Evolutionary conservation across 129 eudicot species (phyloP), one percentile per base, ranked within the genome.

Genomic region (Helichrysum umbraculigerum): DNA sequence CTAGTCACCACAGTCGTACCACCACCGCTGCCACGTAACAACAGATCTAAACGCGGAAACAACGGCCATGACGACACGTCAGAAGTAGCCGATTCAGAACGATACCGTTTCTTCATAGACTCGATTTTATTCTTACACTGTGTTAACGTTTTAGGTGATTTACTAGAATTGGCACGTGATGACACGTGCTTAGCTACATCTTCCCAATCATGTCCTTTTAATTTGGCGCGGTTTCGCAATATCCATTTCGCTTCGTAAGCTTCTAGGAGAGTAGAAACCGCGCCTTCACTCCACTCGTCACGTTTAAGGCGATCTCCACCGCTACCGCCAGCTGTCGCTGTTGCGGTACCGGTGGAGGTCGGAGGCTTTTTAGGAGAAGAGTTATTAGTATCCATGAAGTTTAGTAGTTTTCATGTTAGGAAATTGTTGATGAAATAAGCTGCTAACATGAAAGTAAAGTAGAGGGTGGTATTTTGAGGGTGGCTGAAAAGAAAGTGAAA

Each of bases 281-380:
- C 98, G 1, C 98, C 98, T 85, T 93, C 98, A 35, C 98, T 93
- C 98, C 98, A 93, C 47, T 93, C 98, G 20, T 93, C 98, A 75
- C 98, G 78, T 72, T 90, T 93, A 66, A 88, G 17, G 25, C 98
- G 68, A 68, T 92, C 98, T 20, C 85, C 79, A 0, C 59, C 50
- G 7, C 75, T 63, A 5, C 82, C 19, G 66, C 50, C 68, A 1
- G 62, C 37, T 6, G 56, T 47, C 1, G 11, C 1, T 0, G 66
- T 12, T 22, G 51, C 0, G 1, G 28, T 32, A 11, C 14, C n/a
- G 19, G 57, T 42, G 56, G 35, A 25, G 17, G 52, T 44, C 2
- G 68, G 76, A 5, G 64, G 87, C 6, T 78, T 82, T 30, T 22
- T 81, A 56, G 88, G 82, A 17, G 86, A 66, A 12, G 86, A 51